Conservation (phyloP, 2,329 filamentous ascomycete species). For the Stachybotrys chartarum region DNA sequence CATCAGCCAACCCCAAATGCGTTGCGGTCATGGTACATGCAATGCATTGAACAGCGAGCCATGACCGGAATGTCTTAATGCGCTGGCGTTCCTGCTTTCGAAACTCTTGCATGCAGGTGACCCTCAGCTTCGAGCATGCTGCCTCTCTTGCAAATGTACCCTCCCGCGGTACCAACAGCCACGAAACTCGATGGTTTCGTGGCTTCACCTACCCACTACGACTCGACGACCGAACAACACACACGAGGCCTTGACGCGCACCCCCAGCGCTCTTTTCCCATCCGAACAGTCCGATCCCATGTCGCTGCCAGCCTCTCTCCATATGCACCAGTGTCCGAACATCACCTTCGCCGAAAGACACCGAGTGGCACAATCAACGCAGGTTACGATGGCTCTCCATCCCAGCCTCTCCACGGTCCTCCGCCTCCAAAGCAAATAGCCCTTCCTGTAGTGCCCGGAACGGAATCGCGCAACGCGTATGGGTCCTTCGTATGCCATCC, state of each 20-base stretch:
- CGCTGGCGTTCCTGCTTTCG: conserved; percentile 13
- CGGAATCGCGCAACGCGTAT: conserved; percentile 9
- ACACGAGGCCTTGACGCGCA: not conserved
- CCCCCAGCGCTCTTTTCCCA: conserved; percentile 21
- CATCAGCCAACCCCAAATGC: conserved; percentile 30
- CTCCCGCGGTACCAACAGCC: conserved; percentile 34
- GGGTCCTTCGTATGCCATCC: conserved; percentile 7
- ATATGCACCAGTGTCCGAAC: conserved; percentile 44
- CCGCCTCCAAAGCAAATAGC: conserved; percentile 80
- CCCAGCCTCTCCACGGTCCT: conserved; percentile 64
- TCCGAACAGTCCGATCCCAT: conserved; percentile 22
- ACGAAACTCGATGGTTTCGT: not conserved
- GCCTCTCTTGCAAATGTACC: conserved; percentile 45
- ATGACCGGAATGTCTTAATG: conserved; percentile 25
- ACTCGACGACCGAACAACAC: not conserved
- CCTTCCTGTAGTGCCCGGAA: conserved; percentile 45
- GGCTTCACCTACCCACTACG: not conserved
- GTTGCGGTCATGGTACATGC: conserved; percentile 24
- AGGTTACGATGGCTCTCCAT: conserved; percentile 79
- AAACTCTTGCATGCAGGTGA: conserved; percentile 1
- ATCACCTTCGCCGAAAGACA: conserved; percentile 84
- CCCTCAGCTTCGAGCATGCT: conserved; percentile 33
- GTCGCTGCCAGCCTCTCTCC: conserved; percentile 7
- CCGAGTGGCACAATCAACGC: conserved; percentile 89
- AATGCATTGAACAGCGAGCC: conserved; percentile 35